Percentiles rank a stretch among this genome's conserved stretches.
phyloP scores from a whole-genome alignment of 306 rosid genomes.

The Cicer arietinum region DNA sequence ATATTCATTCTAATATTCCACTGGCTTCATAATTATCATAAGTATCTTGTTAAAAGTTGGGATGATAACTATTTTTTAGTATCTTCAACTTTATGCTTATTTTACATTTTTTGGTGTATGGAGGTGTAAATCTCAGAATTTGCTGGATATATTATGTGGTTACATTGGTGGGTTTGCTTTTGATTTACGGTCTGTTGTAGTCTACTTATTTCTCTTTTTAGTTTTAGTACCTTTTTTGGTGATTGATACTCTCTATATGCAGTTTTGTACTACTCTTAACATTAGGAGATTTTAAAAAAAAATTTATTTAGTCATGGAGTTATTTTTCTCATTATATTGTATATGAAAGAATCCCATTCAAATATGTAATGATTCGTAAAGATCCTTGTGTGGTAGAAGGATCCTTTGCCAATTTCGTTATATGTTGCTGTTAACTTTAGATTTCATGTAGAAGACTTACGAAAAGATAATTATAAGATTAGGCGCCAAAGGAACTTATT shows the following conservation, averaged over 20 bases:
- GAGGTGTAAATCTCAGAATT: conserved; percentile 12
- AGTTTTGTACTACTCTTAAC: not conserved
- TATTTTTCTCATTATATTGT: conserved; percentile 15
- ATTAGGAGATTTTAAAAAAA: not conserved
- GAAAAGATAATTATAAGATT: conserved; percentile 20
- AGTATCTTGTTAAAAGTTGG: conserved; percentile 20
- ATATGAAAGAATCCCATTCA: not conserved
- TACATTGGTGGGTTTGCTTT: conserved; percentile 19
- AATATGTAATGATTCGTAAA: conserved; percentile 18
- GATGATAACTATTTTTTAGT: conserved; percentile 4
- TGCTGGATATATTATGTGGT: conserved; percentile 37
- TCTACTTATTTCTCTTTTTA: conserved; percentile 15
- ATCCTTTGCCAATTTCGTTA: conserved; percentile 16
- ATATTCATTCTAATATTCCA: conserved; percentile 16
- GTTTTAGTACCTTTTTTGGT: not conserved
- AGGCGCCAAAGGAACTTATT: conserved; percentile 8
- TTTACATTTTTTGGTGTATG: not conserved
- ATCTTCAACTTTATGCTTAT: conserved; percentile 23
- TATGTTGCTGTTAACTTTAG: conserved; percentile 3
- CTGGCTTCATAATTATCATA: conserved; percentile 30
- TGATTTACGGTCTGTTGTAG: not conserved
- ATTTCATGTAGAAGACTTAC: conserved; percentile 13
- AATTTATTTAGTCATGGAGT: not conserved
- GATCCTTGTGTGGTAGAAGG: conserved; percentile 23
- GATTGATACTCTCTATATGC: not conserved